Evolutionary conservation across 768 basidiomycete genomes (phyloP).

Genomic region (Agrocybe praecox): DNA sequence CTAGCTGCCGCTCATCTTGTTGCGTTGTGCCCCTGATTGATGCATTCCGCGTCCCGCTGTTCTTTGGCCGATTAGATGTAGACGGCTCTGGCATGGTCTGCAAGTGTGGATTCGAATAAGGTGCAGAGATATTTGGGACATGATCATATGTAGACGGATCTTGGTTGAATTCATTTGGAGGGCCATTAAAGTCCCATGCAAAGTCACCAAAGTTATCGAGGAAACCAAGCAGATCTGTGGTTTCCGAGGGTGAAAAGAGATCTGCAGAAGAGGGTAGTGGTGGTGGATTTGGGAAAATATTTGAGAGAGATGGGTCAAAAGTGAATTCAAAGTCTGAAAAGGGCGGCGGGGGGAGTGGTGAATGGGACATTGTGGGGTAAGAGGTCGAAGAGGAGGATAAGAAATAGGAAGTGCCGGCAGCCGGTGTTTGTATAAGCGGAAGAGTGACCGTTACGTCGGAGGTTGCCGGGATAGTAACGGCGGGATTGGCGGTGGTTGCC

Average conservation of each 20-base stretch:
- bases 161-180: slow-evolving; percentile 17
- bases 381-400: slow-evolving; percentile 3
- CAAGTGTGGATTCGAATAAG: slow-evolving; percentile 52
- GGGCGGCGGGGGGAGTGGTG: slow-evolving; percentile 52
- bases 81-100: slow-evolving; percentile 45
- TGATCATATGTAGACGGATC: slow-evolving; percentile 33
- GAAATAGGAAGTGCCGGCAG: slow-evolving; percentile 2
- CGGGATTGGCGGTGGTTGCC: slow-evolving; percentile 20
- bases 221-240: slow-evolving; percentile 78
- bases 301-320: slow-evolving; percentile 64
- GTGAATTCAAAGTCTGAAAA: slow-evolving; percentile 73
- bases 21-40: slow-evolving; percentile 14
- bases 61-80: slow-evolving; percentile 34
- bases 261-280: slow-evolving; percentile 73
- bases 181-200: slow-evolving; percentile 55
- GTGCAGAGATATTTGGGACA: slow-evolving; percentile 28
- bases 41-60: slow-evolving; percentile 23
- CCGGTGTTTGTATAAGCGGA: slow-evolving; percentile 11
- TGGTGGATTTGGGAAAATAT: slow-evolving; percentile 62
- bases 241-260: slow-evolving; percentile 79
- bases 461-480: slow-evolving; percentile 20
- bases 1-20: slow-evolving; percentile 19
- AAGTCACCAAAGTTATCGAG: slow-evolving; percentile 75
- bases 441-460: slow-evolving; percentile 18
- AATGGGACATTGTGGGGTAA: slow-evolving; percentile 25